Base-by-base conservation (phyloP, 768 basidiomycete species). In the Gelatoporia subvermispora region DNA sequence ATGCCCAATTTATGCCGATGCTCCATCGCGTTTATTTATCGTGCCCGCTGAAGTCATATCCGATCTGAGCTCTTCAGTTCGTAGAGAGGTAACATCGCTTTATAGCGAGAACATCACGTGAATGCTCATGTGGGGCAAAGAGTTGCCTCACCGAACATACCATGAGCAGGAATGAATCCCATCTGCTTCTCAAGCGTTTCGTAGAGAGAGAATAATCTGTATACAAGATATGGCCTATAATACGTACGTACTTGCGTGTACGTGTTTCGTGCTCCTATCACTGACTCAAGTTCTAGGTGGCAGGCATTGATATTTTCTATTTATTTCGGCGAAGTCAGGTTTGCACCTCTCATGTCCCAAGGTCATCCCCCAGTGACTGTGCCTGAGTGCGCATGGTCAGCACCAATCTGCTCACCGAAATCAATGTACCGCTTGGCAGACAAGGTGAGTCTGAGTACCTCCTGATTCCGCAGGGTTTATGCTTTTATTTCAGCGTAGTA, bases 371-470 rank as follows among this genome's bases (percentile, higher is more conserved):
- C 9, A 21, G 20, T 4, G 4, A n/a, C n/a, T n/a, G 22, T 10
- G 8, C 20, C 21, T 9, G 9, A 20, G 11, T 11, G 24, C n/a
- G n/a, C 37, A 18, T 28, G 3, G 20, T 20, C 49, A 20, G 49
- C 16, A 16, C 8, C 43, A 4, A 11, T 4, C 10, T 25, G 25
- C 9, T 52, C 50, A 18, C 47, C 50, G n/a, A 52, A 52, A 28
- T 52, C 50, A 21, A 48, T 52, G 25, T 52, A 52, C 22, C 50
- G 50, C 13, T 28, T 52, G 8, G 50, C 50, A 25, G 38, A 48
- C 17, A 47, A 48, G 47, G 50, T 52, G 9, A 7, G 44, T 24
- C 16, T 5, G 20, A 7, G 20, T 7, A n/a, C 38, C 17, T 4
- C 13, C 34, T 21, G 21, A 16, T 18, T 17, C 2, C 21, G 4